Base-by-base conservation (phyloP, 2,329 filamentous ascomycete genomes). In the Phialophora verrucosa region DNA sequence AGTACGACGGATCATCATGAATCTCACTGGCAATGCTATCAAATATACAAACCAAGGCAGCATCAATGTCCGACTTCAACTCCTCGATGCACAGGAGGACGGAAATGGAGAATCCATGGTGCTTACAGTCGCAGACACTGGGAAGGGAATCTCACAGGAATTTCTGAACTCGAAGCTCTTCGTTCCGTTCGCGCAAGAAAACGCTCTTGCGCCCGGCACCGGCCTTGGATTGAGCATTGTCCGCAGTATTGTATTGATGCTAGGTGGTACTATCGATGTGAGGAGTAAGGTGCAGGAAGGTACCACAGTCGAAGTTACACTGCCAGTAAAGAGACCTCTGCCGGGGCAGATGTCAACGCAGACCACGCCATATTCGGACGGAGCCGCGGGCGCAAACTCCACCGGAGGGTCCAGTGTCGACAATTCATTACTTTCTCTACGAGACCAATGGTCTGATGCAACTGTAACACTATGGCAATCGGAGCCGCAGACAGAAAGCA, bases 211-310 rank as follows among this genome's bases (percentile, higher is more conserved):
- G 0, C 82, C 85, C 0, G 89, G 89, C 0, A 85, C 86, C 0
- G 89, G 89, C 0, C 78, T 91, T 0, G 89, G 89, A 0, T 77
- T 91, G 20, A 87, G 83, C 57, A 84, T 91, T 6, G 88, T 90
- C 0, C 81, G 83, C 23, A 70, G 79, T 71, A 84, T 91, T 1
- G 82, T 88, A 2, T 80, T 82, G 17, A 83, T 83, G 47, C 78
- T 90, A 0, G 81, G 82, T 5, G 88, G 88, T 0, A 78, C 79
- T 0, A 83, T 90, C 25, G 81, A 85, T 2, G 80, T 90, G 11
- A 80, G 79, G 32, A 71, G 70, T 57, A 59, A 60, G 38, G 23
- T 70, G 23, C 53, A 61, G 23, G 32, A 62, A 42, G 70, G 70
- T 4, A 71, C 70, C 7, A 65, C 61, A 4, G 62, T 71, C 14